Base-by-base conservation (phyloP, 352 stramenopile species). In the Globisporangium splendens region DNA sequence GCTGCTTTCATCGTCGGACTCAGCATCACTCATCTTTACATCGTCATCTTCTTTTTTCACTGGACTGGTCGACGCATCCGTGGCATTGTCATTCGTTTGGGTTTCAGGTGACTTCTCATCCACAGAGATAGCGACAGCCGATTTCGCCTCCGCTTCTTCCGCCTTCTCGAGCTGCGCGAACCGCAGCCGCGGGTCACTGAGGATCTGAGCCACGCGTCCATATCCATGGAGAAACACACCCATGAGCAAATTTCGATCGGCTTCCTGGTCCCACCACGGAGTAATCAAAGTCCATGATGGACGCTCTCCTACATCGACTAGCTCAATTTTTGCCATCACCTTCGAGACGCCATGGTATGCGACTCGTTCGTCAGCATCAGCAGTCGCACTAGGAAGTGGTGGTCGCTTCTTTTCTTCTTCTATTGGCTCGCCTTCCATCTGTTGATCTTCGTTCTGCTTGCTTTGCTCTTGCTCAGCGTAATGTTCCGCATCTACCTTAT, bases 221-320 rank as follows among this genome's bases (percentile, higher is more conserved):
- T 96, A 96, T 33, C 86, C 86, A 21, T 93, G 86, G 13, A 96
- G 64, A 49, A 93, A 96, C 18, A 96, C 84, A 21, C 86, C 86
- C 33, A 89, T 80, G 20, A 93, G 64, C 59, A 96, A 61, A 59
- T 82, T 89, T 28, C 85, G 75, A 46, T 96, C 86, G 0, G 84
- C 83, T 20, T 91, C 72, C 38, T 85, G 72, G 49, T 93, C 85
- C 86, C 86, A 96, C 86, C 86, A 96, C 14, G 77, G 75, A 12
- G 86, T 96, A 53, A 96, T 93, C 61, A 85, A 70, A 0, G 84
- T 83, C 86, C 86, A 96, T 49, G 61, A 61, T 17, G 86, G 86
- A n/a, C 86, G 74, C 39, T 96, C 86, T 11, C 81, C 71, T 14
- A 90, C 69, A 38, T 89, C 77, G 1, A 81, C 71, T 15, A 94